Conservation (phyloP, 345 rosid genomes). For the Raphanus raphanistrum region DNA sequence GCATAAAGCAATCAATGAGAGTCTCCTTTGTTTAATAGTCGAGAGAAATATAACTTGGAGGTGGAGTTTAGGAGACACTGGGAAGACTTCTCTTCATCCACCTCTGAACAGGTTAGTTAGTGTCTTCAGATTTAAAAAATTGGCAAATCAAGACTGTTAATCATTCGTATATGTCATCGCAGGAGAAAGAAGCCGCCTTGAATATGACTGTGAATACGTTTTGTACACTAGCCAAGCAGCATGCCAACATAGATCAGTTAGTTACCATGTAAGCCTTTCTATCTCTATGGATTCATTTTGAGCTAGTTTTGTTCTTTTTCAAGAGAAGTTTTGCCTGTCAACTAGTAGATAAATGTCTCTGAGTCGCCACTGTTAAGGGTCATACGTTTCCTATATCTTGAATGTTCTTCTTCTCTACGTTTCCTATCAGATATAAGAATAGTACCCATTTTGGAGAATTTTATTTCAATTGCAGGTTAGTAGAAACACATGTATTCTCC, state of each 20-base stretch:
- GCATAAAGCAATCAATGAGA: neutral
- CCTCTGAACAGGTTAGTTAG: slow-evolving; percentile 70
- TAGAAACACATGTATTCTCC: slow-evolving; percentile 91
- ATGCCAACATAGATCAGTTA: slow-evolving; percentile 85
- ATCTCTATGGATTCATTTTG: neutral
- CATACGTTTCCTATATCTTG: neutral
- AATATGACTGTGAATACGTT: slow-evolving; percentile 70
- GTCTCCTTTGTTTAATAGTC: slow-evolving; percentile 35
- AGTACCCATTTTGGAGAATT: slow-evolving; percentile 36
- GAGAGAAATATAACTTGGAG: slow-evolving; percentile 80
- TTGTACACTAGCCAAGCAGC: slow-evolving; percentile 94
- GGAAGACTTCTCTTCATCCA: slow-evolving; percentile 97
- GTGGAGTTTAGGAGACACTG: slow-evolving; percentile 91
- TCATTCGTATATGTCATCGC: slow-evolving; percentile 39
- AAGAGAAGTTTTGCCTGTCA: neutral
- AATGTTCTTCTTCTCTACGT: neutral
- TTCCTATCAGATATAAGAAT: slow-evolving; percentile 10
- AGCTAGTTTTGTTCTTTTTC: neutral
- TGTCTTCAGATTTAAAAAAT: neutral
- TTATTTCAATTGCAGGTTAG: slow-evolving; percentile 69
- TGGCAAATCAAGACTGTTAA: slow-evolving; percentile 14
- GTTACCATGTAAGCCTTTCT: slow-evolving; percentile 67
- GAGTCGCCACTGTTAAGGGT: neutral
- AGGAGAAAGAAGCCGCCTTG: slow-evolving; percentile 99
- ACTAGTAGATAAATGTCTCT: neutral